Base-by-base conservation (phyloP, 768 basidiomycete species). In the Holtermannia corniformis region DNA sequence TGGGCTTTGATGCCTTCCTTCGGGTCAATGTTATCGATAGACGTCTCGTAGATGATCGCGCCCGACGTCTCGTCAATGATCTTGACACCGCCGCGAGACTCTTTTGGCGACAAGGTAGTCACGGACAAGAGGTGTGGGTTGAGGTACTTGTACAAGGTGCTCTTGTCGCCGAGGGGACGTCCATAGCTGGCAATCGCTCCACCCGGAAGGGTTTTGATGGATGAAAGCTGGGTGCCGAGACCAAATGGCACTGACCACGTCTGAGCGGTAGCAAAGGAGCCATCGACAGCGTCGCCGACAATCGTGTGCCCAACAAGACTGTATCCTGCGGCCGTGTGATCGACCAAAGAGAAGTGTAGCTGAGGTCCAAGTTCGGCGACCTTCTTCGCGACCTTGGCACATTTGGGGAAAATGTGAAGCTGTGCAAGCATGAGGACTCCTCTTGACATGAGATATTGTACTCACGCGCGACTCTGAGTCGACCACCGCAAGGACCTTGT, bases 121-220 rank as follows among this genome's bases (percentile, higher is more conserved):
- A 88, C 75, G 5, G 81, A 79, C 46, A 84, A 76, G 27, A 91
- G 61, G 60, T 87, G 82, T 5, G 84, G 85, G 67, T 93, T 93
- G 55, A 96, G 78, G 65, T 95, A 93, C 74, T 96, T 96, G 77
- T 95, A 93, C 53, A 96, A 70, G 26, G 90, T 91, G 32, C 81
- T 82, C 49, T 90, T 81, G 70, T 92, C 85, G 2, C 87, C 91
- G 3, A 88, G 75, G 3, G 93, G 89, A 62, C 83, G 83, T 3
- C 92, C 93, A 25, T 84, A 72, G 1, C 83, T 85, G 0, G 91
- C 89, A 27, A 88, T 75, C 0, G 81, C 79, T 16, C 63, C 70
- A 40, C 52, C 49, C 19, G 48, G 25, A 0, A 51, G 77, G 77
- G 54, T 75, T 62, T 83, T 68, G 52, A 84, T 70, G 0, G 77